A percentile compares a stretch with the other conserved stretches of the same genome.
Conservation (phyloP, 139 green algal genomes). For the Edaphochlamys debaryana region DNA sequence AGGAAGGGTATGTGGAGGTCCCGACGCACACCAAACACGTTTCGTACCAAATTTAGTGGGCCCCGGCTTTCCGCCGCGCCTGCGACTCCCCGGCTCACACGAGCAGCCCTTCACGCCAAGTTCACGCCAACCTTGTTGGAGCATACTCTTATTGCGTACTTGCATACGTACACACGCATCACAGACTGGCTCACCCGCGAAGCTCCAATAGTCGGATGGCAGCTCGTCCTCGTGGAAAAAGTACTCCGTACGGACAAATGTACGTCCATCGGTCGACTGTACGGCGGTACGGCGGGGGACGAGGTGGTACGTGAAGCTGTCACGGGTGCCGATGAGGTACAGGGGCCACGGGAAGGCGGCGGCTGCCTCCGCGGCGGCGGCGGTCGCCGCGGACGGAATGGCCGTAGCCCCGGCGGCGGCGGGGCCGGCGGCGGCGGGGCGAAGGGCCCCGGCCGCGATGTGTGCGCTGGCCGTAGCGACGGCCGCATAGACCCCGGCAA, state of each 20-base stretch:
- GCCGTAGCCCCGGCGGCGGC: neutral
- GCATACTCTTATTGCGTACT: too few relatives aligned
- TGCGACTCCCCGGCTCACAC: too few relatives aligned
- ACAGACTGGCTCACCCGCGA: neutral
- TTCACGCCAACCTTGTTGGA: too few relatives aligned
- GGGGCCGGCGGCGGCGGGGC: neutral
- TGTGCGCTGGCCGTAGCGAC: neutral
- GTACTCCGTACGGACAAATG: conserved; percentile 62
- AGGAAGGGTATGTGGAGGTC: too few relatives aligned
- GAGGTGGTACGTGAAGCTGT: conserved; percentile 72
- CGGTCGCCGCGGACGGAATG: neutral
- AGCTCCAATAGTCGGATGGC: conserved; percentile 58
- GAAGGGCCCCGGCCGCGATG: conserved; percentile 4
- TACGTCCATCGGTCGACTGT: conserved; percentile 12
- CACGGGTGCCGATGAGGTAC: conserved; percentile 75
- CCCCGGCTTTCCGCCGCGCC: too few relatives aligned
- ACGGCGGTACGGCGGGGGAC: conserved; percentile 42
- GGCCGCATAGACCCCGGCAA: neutral
- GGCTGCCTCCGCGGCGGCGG: neutral
- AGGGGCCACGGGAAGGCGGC: conserved; percentile 65
- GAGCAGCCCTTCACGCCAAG: too few relatives aligned
- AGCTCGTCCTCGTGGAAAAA: conserved; percentile 62
- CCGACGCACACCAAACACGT: too few relatives aligned
- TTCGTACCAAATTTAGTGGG: too few relatives aligned
- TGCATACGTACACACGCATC: too few relatives aligned